Percentiles rank a stretch among this genome's conserved stretches.
Conservation (phyloP, 23 red algal species). For the Cyanidioschyzon merolae region DNA sequence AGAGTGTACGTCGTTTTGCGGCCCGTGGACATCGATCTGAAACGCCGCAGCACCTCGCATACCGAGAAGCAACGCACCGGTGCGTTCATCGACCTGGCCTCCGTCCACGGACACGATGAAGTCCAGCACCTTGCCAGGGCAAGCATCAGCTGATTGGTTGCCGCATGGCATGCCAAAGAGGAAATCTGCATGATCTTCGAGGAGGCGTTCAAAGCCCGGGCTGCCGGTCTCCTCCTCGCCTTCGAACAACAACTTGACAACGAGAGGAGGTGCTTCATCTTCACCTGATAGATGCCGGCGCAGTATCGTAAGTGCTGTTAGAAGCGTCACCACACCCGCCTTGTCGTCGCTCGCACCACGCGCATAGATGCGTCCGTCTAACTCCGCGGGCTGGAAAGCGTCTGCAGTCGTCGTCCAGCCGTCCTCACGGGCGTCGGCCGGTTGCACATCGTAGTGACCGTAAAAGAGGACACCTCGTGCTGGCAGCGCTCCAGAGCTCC, state of each 20-base stretch:
- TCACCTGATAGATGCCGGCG: constrained; percentile 1
- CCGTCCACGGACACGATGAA: constrained; percentile 60
- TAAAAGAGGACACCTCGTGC: constrained; percentile 42
- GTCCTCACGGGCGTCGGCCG: constrained; percentile 41
- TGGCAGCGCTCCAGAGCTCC: constrained; percentile 24
- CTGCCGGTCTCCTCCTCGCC: constrained; percentile 87
- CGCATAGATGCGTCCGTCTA: constrained; percentile 52
- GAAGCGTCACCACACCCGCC: constrained; percentile 37
- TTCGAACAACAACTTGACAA: constrained; percentile 77
- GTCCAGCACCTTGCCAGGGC: background rate
- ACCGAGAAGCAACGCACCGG: constrained; percentile 33
- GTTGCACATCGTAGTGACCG: constrained; percentile 91
- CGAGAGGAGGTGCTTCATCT: constrained; percentile 25
- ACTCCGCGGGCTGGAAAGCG: constrained; percentile 55
- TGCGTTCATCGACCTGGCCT: constrained; percentile 30
- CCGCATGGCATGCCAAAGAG: background rate
- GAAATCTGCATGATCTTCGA: constrained; percentile 20
- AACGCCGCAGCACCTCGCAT: constrained; percentile 48
- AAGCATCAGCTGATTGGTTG: constrained; percentile 23
- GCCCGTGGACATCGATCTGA: constrained; percentile 38
- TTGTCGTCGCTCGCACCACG: constrained; percentile 88
- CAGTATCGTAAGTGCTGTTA: constrained; percentile 41
- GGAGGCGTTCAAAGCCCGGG: constrained; percentile 31
- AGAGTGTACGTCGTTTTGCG: constrained; percentile 57
- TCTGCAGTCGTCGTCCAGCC: constrained; percentile 39